Percentiles rank a stretch among this genome's conserved stretches.
Evolutionary conservation across 2,329 filamentous ascomycete species (phyloP).

Genomic region (Fusarium buxicola): DNA sequence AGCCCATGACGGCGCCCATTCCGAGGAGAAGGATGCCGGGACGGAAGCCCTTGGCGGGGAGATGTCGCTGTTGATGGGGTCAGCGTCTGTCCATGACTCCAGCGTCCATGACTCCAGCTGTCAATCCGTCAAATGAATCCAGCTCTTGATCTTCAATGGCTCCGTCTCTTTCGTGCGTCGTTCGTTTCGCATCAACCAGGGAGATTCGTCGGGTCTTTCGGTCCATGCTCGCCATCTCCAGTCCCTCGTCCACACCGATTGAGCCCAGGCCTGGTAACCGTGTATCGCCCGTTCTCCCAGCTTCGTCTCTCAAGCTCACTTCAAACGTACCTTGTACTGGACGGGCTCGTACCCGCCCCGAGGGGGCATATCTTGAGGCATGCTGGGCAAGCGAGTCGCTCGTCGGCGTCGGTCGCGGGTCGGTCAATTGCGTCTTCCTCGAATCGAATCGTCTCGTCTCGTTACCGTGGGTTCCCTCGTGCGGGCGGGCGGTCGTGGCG

Average conservation of each 20-base stretch:
- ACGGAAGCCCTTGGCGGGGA: conserved; percentile 90
- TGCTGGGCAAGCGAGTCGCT: conserved; percentile 60
- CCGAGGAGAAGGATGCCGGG: conserved; percentile 82
- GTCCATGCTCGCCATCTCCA: not conserved
- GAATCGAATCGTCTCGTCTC: conserved; percentile 21
- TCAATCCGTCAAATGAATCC: not conserved
- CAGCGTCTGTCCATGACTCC: conserved; percentile 4
- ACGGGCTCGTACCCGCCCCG: conserved; percentile 93
- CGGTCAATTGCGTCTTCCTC: conserved; percentile 13
- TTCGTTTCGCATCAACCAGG: not conserved
- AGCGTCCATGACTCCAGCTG: not conserved
- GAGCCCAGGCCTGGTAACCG: not conserved
- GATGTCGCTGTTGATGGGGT: conserved; percentile 77
- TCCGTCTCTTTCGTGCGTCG: not conserved
- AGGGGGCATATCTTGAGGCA: conserved; percentile 99
- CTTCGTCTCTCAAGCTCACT: not conserved
- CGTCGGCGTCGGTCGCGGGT: conserved; percentile 19
- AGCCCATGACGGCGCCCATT: conserved; percentile 83
- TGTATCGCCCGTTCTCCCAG: too few species aligned
- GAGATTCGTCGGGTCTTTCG: not conserved
- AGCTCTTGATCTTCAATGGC: conserved; percentile 1
- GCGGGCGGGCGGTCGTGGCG: conserved; percentile 8
- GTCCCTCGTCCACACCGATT: not conserved
- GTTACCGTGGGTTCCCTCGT: conserved; percentile 25
- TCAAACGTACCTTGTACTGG: conserved; percentile 86